Percentiles rank a stretch among this genome's conserved stretches.
phyloP scores from a whole-genome alignment of 2,329 filamentous ascomycete species.

The Fusarium secorum region DNA sequence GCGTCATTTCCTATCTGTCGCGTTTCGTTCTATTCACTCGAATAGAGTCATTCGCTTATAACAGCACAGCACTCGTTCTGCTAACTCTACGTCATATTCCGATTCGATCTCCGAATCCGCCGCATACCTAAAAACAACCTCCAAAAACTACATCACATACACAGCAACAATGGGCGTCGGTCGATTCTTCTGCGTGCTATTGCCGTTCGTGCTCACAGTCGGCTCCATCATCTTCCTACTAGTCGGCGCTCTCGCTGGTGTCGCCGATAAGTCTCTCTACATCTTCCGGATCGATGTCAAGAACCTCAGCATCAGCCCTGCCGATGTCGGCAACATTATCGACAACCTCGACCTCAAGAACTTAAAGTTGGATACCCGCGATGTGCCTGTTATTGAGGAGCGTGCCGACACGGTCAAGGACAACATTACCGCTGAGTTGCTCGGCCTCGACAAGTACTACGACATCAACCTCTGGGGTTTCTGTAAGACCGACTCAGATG shows the following conservation, averaged over 20 bases:
- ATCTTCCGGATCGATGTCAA: slow-evolving; percentile 69
- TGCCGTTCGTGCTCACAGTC: slow-evolving; percentile 84
- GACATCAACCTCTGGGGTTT: slow-evolving; percentile 86
- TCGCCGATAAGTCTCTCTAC: slow-evolving; percentile 64
- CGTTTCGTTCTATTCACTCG: slow-evolving; percentile 1
- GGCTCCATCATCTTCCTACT: slow-evolving; percentile 76
- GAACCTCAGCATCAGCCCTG: slow-evolving; percentile 57
- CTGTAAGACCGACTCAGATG: slow-evolving; percentile 70
- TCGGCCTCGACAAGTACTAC: slow-evolving; percentile 79
- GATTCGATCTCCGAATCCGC: slow-evolving; percentile 17
- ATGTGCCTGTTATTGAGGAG: slow-evolving; percentile 54
- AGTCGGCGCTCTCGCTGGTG: slow-evolving; percentile 63
- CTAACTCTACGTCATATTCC: slow-evolving; percentile 37
- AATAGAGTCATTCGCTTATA: slow-evolving; percentile 29
- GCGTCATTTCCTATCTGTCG: slow-evolving; percentile 5
- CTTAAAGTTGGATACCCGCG: slow-evolving; percentile 33
- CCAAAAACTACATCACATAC: not conserved
- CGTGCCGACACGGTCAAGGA: slow-evolving; percentile 53
- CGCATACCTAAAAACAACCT: slow-evolving; percentile 4
- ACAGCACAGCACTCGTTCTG: slow-evolving; percentile 22
- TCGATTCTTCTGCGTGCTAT: slow-evolving; percentile 83
- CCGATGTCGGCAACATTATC: slow-evolving; percentile 50
- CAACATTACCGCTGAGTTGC: slow-evolving; percentile 65
- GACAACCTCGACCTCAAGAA: slow-evolving; percentile 37
- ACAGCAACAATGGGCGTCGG: slow-evolving; percentile 65